Conservation (phyloP, 108 stramenopile species). For the Aurantiochytrium sp. region DNA sequence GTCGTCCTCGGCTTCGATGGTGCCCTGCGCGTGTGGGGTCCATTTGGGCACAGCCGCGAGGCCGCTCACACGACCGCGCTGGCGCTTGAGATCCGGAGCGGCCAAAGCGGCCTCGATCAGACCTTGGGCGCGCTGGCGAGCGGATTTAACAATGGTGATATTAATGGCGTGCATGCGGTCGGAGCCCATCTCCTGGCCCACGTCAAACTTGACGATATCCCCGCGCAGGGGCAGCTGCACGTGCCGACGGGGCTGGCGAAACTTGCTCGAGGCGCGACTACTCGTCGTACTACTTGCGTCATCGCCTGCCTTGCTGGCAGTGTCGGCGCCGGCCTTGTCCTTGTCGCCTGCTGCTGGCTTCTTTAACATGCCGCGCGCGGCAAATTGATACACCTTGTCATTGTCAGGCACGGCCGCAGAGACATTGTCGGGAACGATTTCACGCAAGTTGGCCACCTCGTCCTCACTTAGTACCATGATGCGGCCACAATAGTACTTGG, state of each 20-base stretch:
- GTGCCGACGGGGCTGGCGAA: neutral
- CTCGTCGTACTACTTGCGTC: neutral
- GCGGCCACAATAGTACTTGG: neutral
- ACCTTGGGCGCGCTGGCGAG: neutral
- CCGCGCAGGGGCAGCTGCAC: neutral
- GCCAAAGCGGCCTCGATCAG: neutral
- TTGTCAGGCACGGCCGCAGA: neutral
- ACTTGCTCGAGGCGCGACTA: neutral
- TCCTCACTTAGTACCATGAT: neutral
- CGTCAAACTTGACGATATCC: neutral
- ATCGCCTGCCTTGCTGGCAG: neutral
- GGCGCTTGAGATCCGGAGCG: neutral
- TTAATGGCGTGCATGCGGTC: constrained; percentile 5
- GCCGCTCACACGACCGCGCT: neutral
- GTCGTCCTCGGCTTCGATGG: neutral
- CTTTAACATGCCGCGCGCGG: neutral
- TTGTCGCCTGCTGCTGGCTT: neutral
- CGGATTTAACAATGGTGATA: neutral
- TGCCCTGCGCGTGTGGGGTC: neutral
- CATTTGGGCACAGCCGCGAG: neutral
- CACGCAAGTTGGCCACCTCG: neutral
- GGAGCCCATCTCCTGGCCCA: neutral
- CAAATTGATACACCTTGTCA: neutral
- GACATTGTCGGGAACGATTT: neutral
- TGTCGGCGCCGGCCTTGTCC: neutral